phyloP scores from a whole-genome alignment of 306 rosid genomes.

The Vigna hirtella region DNA sequence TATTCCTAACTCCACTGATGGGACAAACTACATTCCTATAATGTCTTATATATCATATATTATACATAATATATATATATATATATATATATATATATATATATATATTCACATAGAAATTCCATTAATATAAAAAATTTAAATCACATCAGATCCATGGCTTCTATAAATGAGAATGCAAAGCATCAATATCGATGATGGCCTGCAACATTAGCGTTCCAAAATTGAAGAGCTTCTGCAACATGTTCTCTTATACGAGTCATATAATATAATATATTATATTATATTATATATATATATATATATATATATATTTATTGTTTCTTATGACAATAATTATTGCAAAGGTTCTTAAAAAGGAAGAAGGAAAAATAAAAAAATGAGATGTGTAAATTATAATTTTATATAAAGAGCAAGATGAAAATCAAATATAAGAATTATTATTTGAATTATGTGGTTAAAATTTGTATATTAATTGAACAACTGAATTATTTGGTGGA shows the following conservation, averaged over 20 bases:
- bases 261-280: no score
- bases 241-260: slow-evolving; percentile 10
- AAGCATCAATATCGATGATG: slow-evolving; percentile 11
- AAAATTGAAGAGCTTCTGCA: not conserved
- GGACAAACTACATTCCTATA: not conserved
- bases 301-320: not conserved
- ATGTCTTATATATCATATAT: not conserved
- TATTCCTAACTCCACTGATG: slow-evolving; percentile 30
- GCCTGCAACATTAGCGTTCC: slow-evolving; percentile 2
- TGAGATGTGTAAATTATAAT: no score
- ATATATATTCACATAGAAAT: not conserved
- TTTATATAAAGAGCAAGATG: no score
- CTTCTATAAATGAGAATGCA: slow-evolving; percentile 5
- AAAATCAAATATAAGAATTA: no score
- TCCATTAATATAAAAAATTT: slow-evolving; percentile 25
- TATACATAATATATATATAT: not conserved
- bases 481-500: no score
- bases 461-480: no score
- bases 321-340: not conserved
- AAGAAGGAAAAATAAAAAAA: no score
- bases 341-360: not conserved
- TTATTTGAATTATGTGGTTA: no score
- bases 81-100: no score
- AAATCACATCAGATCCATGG: slow-evolving; percentile 8
- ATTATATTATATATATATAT: no score